A percentile compares a stretch with the other conserved stretches of the same genome.
These are phyloP conservation scores for Durusdinium trenchii DNA, from an alignment of 73 alveolate species.

Conservation along the genomic window DNA sequence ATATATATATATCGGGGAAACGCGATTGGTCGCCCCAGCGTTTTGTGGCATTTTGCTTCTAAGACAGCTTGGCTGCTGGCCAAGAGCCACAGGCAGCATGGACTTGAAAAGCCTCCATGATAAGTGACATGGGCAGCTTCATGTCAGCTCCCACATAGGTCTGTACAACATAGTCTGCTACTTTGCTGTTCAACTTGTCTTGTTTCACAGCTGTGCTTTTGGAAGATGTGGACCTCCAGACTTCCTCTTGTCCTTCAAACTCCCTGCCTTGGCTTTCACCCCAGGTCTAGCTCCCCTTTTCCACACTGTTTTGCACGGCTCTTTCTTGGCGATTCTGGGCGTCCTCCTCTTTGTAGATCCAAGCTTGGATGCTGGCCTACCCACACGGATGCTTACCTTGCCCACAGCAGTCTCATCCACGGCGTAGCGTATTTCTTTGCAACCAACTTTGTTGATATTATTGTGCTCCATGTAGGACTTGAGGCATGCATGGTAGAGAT, in stretches of 20 bases:
- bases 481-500: background rate
- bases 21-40: constrained; percentile 7
- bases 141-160: background rate
- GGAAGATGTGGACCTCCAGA: too few species aligned
- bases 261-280: too few species aligned
- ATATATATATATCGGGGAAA: background rate
- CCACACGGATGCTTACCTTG: too few species aligned
- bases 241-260: too few species aligned
- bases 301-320: too few species aligned
- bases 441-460: constrained; percentile 27
- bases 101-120: background rate
- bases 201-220: too few species aligned
- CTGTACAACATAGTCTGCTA: constrained; percentile 26
- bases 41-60: background rate
- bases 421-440: background rate
- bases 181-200: too few species aligned
- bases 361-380: too few species aligned
- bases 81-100: background rate
- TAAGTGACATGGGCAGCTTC: constrained; percentile 12
- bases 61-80: background rate
- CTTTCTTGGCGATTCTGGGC: too few species aligned
- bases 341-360: too few species aligned
- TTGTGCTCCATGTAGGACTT: constrained; percentile 6
- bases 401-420: constrained; percentile 65
- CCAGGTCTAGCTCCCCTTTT: too few species aligned